Evolutionary conservation across 2,329 filamentous ascomycete genomes (phyloP).

Genomic region (Cladosporium sphaerospermum): DNA sequence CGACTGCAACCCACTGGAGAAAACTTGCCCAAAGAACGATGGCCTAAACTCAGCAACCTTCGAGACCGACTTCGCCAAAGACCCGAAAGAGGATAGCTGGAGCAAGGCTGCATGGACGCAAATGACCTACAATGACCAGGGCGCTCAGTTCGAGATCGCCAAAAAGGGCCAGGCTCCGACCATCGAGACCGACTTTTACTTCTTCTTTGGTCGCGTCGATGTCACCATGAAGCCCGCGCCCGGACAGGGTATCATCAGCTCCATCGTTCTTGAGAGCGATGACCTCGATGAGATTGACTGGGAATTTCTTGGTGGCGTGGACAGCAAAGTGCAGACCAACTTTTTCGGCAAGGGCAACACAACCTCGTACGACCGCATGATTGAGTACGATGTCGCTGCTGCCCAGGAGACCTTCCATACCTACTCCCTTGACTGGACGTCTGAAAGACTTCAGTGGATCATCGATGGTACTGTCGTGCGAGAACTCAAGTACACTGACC

Average conservation of each 20-base stretch:
- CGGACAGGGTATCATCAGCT: constrained; percentile 65
- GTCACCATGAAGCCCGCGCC: constrained; percentile 43
- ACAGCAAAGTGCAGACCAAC: constrained; percentile 60
- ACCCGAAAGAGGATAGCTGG: constrained; percentile 57
- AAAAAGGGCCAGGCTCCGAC: constrained; percentile 71
- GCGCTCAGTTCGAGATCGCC: constrained; percentile 65
- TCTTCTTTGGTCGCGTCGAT: constrained; percentile 57
- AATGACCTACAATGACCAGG: constrained; percentile 57
- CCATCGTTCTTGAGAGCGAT: constrained; percentile 75
- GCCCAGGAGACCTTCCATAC: constrained; percentile 59
- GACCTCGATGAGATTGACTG: constrained; percentile 84
- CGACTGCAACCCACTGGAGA: constrained; percentile 68
- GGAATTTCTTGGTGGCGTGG: constrained; percentile 67
- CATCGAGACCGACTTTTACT: constrained; percentile 71
- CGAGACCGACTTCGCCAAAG: constrained; percentile 45
- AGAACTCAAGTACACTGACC: constrained; percentile 59
- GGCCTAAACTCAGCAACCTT: constrained; percentile 58
- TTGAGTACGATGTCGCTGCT: constrained; percentile 52
- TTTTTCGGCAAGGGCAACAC: constrained; percentile 70
- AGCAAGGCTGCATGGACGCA: constrained; percentile 57
- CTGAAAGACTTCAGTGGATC: constrained; percentile 59
- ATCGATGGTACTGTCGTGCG: constrained; percentile 64
- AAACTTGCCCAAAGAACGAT: constrained; percentile 62
- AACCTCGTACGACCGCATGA: constrained; percentile 63
- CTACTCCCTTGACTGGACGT: constrained; percentile 69